These are phyloP conservation scores for Galeopsis tetrahit DNA, from an alignment of 257 asterid species.

Conservation along the genomic window DNA sequence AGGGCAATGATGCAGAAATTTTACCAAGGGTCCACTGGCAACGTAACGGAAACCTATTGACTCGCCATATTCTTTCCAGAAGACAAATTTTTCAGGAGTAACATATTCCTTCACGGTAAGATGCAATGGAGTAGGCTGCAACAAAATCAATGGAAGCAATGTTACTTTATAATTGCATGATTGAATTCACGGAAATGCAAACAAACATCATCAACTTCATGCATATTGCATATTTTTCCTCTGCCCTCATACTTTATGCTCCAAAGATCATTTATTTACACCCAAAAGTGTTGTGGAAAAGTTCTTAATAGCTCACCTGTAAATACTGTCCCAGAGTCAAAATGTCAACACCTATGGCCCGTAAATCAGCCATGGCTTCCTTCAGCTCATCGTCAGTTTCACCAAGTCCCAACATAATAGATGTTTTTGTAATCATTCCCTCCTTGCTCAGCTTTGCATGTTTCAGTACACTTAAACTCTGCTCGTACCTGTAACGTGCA, in stretches of 20 bases:
- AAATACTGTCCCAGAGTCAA: slow-evolving; percentile 93
- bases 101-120: slow-evolving; percentile 91
- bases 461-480: slow-evolving; percentile 85
- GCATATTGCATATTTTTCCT: neutral
- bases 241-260: neutral
- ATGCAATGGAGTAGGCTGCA: slow-evolving; percentile 98
- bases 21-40: slow-evolving; percentile 99
- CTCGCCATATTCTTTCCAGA: slow-evolving; percentile 98
- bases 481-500: slow-evolving; percentile 72
- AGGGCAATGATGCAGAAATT: neutral
- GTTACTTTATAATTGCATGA: slow-evolving; percentile 18
- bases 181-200: slow-evolving; percentile 5
- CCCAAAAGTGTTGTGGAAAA: neutral
- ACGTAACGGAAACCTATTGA: slow-evolving; percentile 94
- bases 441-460: slow-evolving; percentile 82
- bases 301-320: slow-evolving; percentile 59
- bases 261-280: slow-evolving; percentile 8
- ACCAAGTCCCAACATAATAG: slow-evolving; percentile 97
- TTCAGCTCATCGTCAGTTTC: slow-evolving; percentile 92
- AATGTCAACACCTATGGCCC: slow-evolving; percentile 91
- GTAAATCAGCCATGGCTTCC: slow-evolving; percentile 87
- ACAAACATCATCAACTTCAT: neutral
- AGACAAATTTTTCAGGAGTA: slow-evolving; percentile 84
- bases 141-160: slow-evolving; percentile 12
- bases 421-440: slow-evolving; percentile 93